A percentile compares a stretch with the other conserved stretches of the same genome.
Conservation (phyloP, 371 early-diverging fungal species). For the Mortierella sp. region DNA sequence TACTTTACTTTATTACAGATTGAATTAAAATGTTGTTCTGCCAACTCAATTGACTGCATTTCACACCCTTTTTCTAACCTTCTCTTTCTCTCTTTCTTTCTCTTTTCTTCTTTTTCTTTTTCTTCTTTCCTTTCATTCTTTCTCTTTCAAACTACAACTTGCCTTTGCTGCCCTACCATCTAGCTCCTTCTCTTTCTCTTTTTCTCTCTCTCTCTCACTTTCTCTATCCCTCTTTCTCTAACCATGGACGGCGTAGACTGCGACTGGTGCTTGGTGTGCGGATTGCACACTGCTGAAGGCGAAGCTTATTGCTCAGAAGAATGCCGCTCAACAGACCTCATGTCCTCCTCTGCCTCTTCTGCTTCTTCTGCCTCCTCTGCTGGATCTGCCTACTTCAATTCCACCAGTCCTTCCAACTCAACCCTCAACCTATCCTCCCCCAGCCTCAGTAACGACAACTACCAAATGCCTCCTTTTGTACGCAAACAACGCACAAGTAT, state of each 20-base stretch:
- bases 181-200: not conserved
- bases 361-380: conserved; percentile 33
- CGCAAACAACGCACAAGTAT: conserved; percentile 56
- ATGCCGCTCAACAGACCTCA: conserved; percentile 51
- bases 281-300: conserved; percentile 46
- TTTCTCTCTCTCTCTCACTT: not conserved
- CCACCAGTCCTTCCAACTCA: conserved; percentile 6
- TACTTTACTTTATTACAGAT: not conserved
- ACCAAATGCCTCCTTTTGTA: conserved; percentile 45
- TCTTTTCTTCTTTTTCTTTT: not conserved
- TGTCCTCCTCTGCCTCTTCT: conserved; percentile 54
- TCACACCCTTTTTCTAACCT: conserved; percentile 11
- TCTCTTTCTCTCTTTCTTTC: not conserved
- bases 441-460: conserved; percentile 31
- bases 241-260: conserved; percentile 55
- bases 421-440: conserved; percentile 6
- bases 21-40: no score
- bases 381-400: conserved; percentile 32
- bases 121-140: not conserved
- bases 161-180: no score
- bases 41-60: no score
- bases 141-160: not conserved
- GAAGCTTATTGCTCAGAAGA: conserved; percentile 53
- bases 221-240: not conserved
- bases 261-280: conserved; percentile 56